Percentiles rank a stretch among this genome's conserved stretches.
phyloP scores from a whole-genome alignment of 306 rosid species.

The Cucumis hystrix region DNA sequence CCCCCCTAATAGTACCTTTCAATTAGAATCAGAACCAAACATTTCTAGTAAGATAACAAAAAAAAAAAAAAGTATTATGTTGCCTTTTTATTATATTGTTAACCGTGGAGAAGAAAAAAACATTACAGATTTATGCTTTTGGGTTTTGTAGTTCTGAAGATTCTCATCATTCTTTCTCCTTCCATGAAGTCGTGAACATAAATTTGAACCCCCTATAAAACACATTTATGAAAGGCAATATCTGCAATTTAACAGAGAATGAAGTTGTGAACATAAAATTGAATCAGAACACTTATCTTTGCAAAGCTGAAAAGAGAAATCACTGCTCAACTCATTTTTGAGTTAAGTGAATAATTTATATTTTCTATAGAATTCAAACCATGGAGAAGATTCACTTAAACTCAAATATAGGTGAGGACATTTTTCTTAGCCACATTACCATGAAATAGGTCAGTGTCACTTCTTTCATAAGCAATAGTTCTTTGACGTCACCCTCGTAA shows the following conservation, averaged over 20 bases:
- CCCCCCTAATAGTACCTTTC: too few species aligned
- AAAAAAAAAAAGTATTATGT: too few species aligned
- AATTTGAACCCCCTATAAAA: conserved; percentile 69
- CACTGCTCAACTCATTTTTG: not conserved
- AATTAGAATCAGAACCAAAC: too few species aligned
- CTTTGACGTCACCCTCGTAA: not conserved
- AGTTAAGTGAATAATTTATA: not conserved
- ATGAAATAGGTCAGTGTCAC: not conserved
- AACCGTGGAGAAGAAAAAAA: too few species aligned
- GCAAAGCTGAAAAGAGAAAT: not conserved
- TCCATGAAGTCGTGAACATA: too few species aligned
- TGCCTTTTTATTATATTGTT: too few species aligned
- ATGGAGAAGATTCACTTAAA: not conserved
- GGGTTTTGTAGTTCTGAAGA: too few species aligned
- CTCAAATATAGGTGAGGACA: not conserved
- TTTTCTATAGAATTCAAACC: not conserved
- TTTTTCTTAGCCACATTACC: not conserved
- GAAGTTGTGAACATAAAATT: conserved; percentile 5
- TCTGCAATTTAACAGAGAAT: conserved; percentile 44
- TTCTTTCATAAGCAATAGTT: not conserved
- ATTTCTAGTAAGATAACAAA: too few species aligned
- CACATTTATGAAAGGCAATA: conserved; percentile 72
- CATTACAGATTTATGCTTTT: too few species aligned
- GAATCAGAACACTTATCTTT: conserved; percentile 1
- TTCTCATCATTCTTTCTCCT: too few species aligned